Conservation (phyloP, 192 early-diverging fungal species). For the Coemansia brasiliensis region DNA sequence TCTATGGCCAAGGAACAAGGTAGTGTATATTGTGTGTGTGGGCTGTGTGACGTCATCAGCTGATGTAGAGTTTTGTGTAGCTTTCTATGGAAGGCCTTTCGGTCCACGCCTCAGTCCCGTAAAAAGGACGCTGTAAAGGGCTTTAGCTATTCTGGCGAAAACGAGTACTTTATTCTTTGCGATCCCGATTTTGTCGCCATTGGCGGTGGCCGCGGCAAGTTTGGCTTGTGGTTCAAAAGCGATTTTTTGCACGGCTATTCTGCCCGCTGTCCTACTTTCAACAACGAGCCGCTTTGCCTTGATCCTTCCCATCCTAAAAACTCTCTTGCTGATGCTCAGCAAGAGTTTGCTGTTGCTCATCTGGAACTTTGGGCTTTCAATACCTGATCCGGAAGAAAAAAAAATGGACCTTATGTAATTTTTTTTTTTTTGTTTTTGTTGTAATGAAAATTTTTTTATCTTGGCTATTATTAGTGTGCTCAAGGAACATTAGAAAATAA, state of each 20-base stretch:
- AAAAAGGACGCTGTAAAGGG: slow-evolving; percentile 56
- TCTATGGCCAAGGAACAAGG: slow-evolving; percentile 85
- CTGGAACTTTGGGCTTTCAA: slow-evolving; percentile 52
- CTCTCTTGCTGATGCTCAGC: slow-evolving; percentile 38
- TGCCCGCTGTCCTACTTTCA: slow-evolving; percentile 69
- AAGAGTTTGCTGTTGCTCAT: slow-evolving; percentile 50
- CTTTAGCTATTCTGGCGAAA: slow-evolving; percentile 73
- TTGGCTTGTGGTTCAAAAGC: slow-evolving; percentile 74
- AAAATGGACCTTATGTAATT: neutral
- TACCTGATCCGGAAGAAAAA: neutral
- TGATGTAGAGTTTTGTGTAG: slow-evolving; percentile 17
- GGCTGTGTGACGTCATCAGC: neutral
- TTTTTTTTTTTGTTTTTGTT: neutral
- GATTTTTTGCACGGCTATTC: slow-evolving; percentile 71
- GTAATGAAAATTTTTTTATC: slow-evolving; percentile 6
- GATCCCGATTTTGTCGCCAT: slow-evolving; percentile 75
- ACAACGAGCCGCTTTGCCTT: slow-evolving; percentile 66
- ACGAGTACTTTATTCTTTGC: slow-evolving; percentile 77
- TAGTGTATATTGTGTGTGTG: slow-evolving; percentile 38
- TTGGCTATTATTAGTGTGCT: too few species aligned
- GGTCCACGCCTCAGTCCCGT: slow-evolving; percentile 44
- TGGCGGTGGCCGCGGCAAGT: slow-evolving; percentile 75
- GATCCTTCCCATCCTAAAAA: slow-evolving; percentile 33
- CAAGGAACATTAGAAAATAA: too few species aligned
- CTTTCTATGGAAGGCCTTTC: slow-evolving; percentile 69